Percentiles rank a stretch among this genome's conserved stretches.
Conservation (phyloP, 257 asterid genomes). For the Solanum chmielewskii region DNA sequence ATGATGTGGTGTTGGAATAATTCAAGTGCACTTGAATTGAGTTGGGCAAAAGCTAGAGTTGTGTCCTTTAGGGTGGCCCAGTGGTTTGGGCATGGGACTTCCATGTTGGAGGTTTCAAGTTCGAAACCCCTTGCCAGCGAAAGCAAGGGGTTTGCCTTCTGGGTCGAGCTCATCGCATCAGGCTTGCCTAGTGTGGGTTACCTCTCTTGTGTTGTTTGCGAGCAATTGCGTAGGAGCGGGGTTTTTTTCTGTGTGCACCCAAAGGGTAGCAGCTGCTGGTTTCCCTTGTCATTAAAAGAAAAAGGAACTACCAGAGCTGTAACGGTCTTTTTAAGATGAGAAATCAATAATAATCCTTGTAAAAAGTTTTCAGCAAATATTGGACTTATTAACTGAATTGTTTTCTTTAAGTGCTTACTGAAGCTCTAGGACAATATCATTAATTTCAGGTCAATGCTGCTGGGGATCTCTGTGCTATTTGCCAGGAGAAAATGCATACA, state of each 20-base stretch:
- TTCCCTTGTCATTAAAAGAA: neutral
- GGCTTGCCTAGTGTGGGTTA: neutral
- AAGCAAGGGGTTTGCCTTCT: neutral
- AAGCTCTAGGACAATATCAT: neutral
- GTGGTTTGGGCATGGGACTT: neutral
- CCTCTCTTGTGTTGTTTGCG: neutral
- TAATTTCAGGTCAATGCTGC: slow-evolving; percentile 55
- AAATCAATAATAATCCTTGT: neutral
- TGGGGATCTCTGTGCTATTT: slow-evolving; percentile 84
- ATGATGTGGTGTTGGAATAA: neutral
- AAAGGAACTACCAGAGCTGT: neutral
- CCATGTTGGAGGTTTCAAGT: neutral
- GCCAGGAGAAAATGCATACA: slow-evolving; percentile 83
- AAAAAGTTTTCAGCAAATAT: neutral
- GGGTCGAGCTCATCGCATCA: neutral
- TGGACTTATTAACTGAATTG: neutral
- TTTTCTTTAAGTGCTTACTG: neutral
- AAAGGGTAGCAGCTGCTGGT: neutral
- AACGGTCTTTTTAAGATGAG: neutral
- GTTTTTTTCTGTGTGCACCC: neutral
- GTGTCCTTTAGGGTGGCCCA: neutral
- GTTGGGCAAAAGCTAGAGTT: neutral
- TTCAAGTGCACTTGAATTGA: neutral
- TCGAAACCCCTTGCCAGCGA: neutral
- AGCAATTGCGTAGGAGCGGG: neutral